These are phyloP conservation scores for Scutellaria minor DNA, from an alignment of 257 asterid genomes.

Conservation along the genomic window DNA sequence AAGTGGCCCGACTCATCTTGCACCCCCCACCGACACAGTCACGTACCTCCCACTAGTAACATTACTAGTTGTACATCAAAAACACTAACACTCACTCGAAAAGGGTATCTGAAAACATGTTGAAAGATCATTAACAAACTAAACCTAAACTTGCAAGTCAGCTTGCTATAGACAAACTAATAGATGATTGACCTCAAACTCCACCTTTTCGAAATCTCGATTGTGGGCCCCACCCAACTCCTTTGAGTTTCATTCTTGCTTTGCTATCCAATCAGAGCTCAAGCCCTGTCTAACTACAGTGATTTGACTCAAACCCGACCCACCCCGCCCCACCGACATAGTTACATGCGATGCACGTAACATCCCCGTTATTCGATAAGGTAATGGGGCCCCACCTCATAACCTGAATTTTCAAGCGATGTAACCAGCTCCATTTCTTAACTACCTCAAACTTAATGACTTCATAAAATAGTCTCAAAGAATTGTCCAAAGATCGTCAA, in stretches of 20 bases:
- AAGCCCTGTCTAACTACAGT: not conserved
- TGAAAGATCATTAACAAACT: not conserved
- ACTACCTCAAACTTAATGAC: constrained; percentile 12
- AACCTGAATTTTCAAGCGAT: not conserved
- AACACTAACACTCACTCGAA: not conserved
- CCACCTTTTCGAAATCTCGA: not conserved
- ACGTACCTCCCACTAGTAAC: not conserved
- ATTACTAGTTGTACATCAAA: not conserved
- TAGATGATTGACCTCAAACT: not conserved
- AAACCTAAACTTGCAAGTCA: not conserved
- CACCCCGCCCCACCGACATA: not conserved
- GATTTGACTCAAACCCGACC: not conserved
- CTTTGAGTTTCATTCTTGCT: not conserved
- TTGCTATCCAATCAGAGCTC: not conserved
- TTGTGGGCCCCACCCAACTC: too few relatives aligned
- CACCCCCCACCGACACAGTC: not conserved
- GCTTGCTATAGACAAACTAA: not conserved
- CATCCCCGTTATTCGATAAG: not conserved
- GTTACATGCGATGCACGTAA: constrained; percentile 16
- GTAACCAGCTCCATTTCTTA: constrained; percentile 14
- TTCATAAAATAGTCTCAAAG: not conserved
- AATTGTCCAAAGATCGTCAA: not conserved
- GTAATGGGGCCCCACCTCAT: constrained; percentile 7
- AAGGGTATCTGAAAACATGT: not conserved
- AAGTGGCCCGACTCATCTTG: not conserved